Base-by-base conservation (phyloP, 805 yeast species). In the Spathaspora arborariae region DNA sequence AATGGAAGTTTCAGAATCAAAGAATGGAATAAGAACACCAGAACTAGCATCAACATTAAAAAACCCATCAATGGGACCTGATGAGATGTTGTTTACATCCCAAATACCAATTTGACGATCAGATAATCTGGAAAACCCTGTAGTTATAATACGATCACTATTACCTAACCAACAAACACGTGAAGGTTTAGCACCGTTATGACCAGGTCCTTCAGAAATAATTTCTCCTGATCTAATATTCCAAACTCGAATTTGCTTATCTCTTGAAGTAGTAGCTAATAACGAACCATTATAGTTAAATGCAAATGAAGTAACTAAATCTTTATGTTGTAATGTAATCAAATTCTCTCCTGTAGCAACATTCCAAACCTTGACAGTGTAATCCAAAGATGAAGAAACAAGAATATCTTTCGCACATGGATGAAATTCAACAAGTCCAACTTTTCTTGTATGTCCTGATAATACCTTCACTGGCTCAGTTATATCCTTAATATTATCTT, bases 91-190 rank as follows among this genome's bases (percentile, higher is more conserved):
- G 27, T 76, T 73, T 18, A 90, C 75, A 57, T 94, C 90, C 99
- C 99, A 94, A 47, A 94, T 74, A 57, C 94, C 99, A 50, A 92
- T 74, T 69, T 94, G 98, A 63, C 99, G 88, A 62, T 94, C 98
- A 40, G 96, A 87, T 55, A 88, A 76, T 59, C 86, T 81, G 21
- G 96, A 88, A 64, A 94, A 94, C 1, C 99, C 99, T 7, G 99
- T 91, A 35, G 99, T 92, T 43, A 84, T 85, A 33, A 94, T 70
- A 56, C 97, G 79, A 59, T 91, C 85, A 40, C 85, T 71, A 58
- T 88, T 81, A 30, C 98, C 97, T 50, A 92, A 70, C 98, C 99
- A 94, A 13, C 80, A 81, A 35, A 88, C 85, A 64, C 98, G 81
- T 19, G 91, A 79, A 27, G 88, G 83, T 65, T 94, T 94, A 30